Base-by-base conservation (phyloP, 2,329 filamentous ascomycete species). In the Ophiobolus disseminans region DNA sequence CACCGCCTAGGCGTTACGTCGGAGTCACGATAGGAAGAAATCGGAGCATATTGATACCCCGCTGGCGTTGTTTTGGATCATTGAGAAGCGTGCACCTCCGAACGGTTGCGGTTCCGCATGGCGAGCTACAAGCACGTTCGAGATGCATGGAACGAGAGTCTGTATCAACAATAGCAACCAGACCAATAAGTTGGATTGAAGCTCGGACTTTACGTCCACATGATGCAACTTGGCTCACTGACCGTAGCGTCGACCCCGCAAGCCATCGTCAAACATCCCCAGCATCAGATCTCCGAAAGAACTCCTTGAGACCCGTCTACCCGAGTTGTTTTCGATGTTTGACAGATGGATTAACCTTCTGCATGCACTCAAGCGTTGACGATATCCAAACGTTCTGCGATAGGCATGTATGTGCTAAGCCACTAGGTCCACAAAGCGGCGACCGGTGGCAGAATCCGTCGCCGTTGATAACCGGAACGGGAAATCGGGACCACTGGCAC, bases 381-480 rank as follows among this genome's bases (percentile, higher is more conserved):
- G 37, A 25, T 40, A 48, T 44, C 43, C 47, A 30, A 40, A 21
- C 30, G 25, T 50, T 31, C 36, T 45, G 20, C 52, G 58, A 60
- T 58, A 58, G 58, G 62, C 45, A 57, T 47, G 30, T 20, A 23
- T 14, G 43, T 39, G 55, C 52, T 50, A 50, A 53, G 53, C 38
- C 30, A 30, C 22, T 35, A 37, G 4, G 40, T 19, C 44, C 28
- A 16, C 2, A 34, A 39, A 57, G 58, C 60, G 62, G 62, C 35
- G 41, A 50, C 14, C n/a, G 35, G 31, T 48, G 63, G 65, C 61
- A 68, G 57, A 66, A 66, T 20, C 16, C 34, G 30, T 43, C 55
- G 60, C 66, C 66, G 65, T 56, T 41, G 50, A 68, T 69, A 69
- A 48, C 66, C 66, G 65, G 50, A 46, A 58, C 52, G 47, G 66